Evolutionary conservation across 2,329 filamentous ascomycete genomes (phyloP).

Genomic region (Calycina marina): DNA sequence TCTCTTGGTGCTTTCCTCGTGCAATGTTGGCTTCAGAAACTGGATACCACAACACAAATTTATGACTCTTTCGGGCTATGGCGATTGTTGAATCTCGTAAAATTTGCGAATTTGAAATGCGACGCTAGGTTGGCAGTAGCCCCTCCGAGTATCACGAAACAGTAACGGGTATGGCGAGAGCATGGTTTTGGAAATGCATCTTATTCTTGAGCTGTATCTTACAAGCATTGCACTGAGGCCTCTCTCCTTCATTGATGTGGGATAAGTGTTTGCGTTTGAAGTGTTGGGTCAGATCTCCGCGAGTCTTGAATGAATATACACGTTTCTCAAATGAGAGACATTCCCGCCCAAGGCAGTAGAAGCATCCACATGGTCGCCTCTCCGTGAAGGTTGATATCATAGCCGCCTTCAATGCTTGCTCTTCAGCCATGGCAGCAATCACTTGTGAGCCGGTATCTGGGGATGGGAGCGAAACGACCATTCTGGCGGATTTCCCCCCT

Average conservation of each 20-base stretch:
- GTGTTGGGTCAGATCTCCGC: conserved; percentile 7
- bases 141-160: conserved; percentile 5
- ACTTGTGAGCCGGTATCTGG: not conserved
- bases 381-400: conserved; percentile 6
- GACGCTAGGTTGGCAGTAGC: too few species aligned
- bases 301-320: conserved; percentile 5
- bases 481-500: conserved; percentile 1
- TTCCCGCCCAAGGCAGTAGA: conserved; percentile 5
- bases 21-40: too few species aligned
- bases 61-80: too few species aligned
- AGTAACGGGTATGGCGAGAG: conserved; percentile 2
- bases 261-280: conserved; percentile 7
- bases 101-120: too few species aligned
- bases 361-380: conserved; percentile 5
- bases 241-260: conserved; percentile 2
- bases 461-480: conserved; percentile 3
- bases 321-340: conserved; percentile 5
- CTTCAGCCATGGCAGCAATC: conserved; percentile 1
- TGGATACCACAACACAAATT: too few species aligned
- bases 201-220: conserved; percentile 4
- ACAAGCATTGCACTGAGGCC: conserved; percentile 1
- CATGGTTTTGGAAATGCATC: conserved; percentile 5
- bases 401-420: conserved; percentile 7
- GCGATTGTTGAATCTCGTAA: too few species aligned
- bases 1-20: too few species aligned